Conservation (phyloP, 345 rosid species). For the Citrus maxima region DNA sequence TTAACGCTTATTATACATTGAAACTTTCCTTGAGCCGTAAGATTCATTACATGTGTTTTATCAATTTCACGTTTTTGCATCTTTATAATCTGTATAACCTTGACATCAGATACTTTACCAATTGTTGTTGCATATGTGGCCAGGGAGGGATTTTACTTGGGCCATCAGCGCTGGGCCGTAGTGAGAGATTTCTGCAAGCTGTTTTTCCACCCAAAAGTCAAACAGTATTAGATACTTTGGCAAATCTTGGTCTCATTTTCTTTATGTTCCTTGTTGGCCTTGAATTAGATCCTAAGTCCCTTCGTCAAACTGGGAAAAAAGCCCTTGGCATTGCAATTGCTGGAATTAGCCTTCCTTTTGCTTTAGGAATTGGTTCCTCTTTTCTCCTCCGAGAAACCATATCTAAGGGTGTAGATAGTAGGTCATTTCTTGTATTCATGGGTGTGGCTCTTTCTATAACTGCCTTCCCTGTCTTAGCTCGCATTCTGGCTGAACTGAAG, state of each 20-base stretch:
- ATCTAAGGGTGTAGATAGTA: constrained; percentile 40
- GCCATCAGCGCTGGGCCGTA: constrained; percentile 74
- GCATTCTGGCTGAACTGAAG: constrained; percentile 79
- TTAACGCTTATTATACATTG: neutral
- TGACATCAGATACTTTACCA: neutral
- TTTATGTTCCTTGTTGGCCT: constrained; percentile 73
- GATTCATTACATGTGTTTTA: neutral
- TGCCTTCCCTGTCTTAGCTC: constrained; percentile 79
- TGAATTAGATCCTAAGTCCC: constrained; percentile 53
- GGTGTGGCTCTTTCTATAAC: constrained; percentile 85
- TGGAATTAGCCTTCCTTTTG: constrained; percentile 64
- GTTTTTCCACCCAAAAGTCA: constrained; percentile 58
- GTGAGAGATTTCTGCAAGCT: constrained; percentile 33
- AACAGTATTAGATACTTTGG: constrained; percentile 67
- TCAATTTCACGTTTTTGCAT: neutral
- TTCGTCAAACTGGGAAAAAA: constrained; percentile 56
- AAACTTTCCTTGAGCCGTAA: neutral
- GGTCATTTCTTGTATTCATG: constrained; percentile 71
- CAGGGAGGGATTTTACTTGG: constrained; percentile 84
- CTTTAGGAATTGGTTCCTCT: constrained; percentile 65
- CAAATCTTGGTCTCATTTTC: constrained; percentile 70
- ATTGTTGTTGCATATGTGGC: neutral
- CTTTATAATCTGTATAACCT: neutral
- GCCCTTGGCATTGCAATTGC: constrained; percentile 62
- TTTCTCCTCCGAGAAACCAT: constrained; percentile 42